Evolutionary conservation across 495 filamentous ascomycete species (phyloP).

Genomic region (Neurospora sublineolata): DNA sequence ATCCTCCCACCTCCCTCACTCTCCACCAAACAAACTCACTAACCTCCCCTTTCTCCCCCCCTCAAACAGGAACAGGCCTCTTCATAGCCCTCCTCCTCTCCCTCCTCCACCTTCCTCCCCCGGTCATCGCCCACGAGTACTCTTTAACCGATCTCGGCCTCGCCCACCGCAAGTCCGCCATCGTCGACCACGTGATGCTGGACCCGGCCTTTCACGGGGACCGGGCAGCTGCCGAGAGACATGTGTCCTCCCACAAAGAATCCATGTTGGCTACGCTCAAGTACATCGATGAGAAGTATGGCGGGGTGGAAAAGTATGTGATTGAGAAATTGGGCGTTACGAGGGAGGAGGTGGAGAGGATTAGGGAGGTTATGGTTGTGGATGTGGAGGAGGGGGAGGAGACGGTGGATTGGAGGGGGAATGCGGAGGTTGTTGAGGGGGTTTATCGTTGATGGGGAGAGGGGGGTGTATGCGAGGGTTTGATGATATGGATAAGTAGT

Average conservation of each 20-base stretch:
- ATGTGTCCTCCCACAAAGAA: slow-evolving; percentile 40
- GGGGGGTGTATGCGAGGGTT: neutral
- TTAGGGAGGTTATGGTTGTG: slow-evolving; percentile 38
- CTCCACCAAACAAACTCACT: too few species aligned
- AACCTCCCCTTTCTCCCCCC: too few species aligned
- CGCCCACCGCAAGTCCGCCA: slow-evolving; percentile 26
- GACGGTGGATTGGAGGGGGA: slow-evolving; percentile 19
- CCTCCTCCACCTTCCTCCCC: slow-evolving; percentile 44
- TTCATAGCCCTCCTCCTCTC: slow-evolving; percentile 47
- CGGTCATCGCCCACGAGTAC: slow-evolving; percentile 51
- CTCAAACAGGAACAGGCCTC: slow-evolving; percentile 38
- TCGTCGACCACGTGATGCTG: slow-evolving; percentile 33
- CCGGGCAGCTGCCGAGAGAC: slow-evolving; percentile 30
- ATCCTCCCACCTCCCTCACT: too few species aligned
- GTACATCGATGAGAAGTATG: slow-evolving; percentile 41
- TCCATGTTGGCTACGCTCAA: slow-evolving; percentile 43
- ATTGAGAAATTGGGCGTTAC: slow-evolving; percentile 40
- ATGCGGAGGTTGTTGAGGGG: slow-evolving; percentile 11
- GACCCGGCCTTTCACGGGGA: slow-evolving; percentile 32
- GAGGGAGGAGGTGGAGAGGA: slow-evolving; percentile 34
- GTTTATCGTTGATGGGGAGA: neutral
- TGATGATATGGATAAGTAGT: too few species aligned
- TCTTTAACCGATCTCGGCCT: slow-evolving; percentile 46
- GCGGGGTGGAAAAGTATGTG: slow-evolving; percentile 46
- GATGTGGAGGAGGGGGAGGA: slow-evolving; percentile 13